Base-by-base conservation (phyloP, 345 rosid genomes). In the Cardiospermum halicacabum region DNA sequence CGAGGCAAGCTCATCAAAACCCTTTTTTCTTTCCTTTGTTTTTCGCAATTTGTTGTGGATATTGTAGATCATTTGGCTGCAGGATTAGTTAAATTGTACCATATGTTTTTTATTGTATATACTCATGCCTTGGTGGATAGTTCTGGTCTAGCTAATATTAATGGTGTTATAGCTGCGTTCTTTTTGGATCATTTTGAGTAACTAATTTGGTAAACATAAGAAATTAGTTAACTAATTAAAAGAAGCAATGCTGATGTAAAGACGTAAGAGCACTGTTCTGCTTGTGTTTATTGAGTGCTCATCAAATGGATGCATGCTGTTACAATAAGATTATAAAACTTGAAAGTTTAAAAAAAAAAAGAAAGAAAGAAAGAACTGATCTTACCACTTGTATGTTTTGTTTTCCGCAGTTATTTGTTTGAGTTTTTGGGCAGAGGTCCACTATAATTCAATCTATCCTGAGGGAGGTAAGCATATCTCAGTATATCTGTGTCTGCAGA, bases 391-490 rank as follows among this genome's bases (percentile, higher is more conserved):
- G 64, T 40, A 28, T 16, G 47, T 34, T 30, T 3, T n/a, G n/a
- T n/a, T n/a, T n/a, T n/a, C n/a, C 69, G 74, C 89, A 88, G 99
- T 89, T 65, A 82, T 94, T 65, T 91, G 74, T 82, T 74, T 85
- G 78, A 94, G 96, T 77, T 94, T 94, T 69, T 94, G 97, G 99
- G 97, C 95, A 3, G 97, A 89, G 73, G 99, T 94, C 74, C 97
- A 94, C 75, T 91, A 94, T 82, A 94, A 94, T 68, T 91, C 99
- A 8, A 85, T 94, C 7, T 89, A 91, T 75, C 92, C 96, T 3
- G 88, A 76, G 79, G 97, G 81, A 88, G 99, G 99, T 86, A 76
- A 66, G 25, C 60, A 18, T 7, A 7, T 47, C 50, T 59, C 26
- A 34, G 25, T 49, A 8, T n/a, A 22, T 24, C 0, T 34, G 39